Conservation (phyloP, 352 stramenopile species). For the Salisapilia sapeloensis region DNA sequence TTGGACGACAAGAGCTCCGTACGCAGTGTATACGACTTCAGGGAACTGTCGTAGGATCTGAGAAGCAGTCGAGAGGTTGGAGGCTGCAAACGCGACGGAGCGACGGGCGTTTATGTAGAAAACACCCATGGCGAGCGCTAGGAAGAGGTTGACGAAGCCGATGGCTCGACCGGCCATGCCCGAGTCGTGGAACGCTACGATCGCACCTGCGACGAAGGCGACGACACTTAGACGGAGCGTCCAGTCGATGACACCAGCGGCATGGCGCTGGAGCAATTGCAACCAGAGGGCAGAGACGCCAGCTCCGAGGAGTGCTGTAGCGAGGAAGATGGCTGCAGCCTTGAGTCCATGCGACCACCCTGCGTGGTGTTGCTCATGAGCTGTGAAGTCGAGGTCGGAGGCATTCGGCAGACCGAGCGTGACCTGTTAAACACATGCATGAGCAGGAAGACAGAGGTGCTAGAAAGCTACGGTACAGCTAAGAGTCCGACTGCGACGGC, state of each 20-base stretch:
- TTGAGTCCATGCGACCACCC: slow-evolving; percentile 47
- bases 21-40: slow-evolving; percentile 41
- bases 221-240: slow-evolving; percentile 49
- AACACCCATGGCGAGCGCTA: slow-evolving; percentile 31
- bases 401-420: slow-evolving; percentile 37
- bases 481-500: slow-evolving; percentile 28
- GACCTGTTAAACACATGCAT: slow-evolving; percentile 3
- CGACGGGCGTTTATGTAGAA: slow-evolving; percentile 51
- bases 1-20: slow-evolving; percentile 40
- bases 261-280: slow-evolving; percentile 54
- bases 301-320: slow-evolving; percentile 42
- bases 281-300: slow-evolving; percentile 61
- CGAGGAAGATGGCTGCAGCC: slow-evolving; percentile 48
- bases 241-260: slow-evolving; percentile 44
- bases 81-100: slow-evolving; percentile 65
- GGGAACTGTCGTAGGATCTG: slow-evolving; percentile 64
- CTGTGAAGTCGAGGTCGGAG: slow-evolving; percentile 64
- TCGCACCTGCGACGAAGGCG: slow-evolving; percentile 21
- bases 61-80: slow-evolving; percentile 50
- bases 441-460: not conserved
- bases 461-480: slow-evolving; percentile 13
- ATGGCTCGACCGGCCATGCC: slow-evolving; percentile 59
- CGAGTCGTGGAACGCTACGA: slow-evolving; percentile 50
- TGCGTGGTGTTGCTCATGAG: slow-evolving; percentile 26
- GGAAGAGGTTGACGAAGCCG: slow-evolving; percentile 67